Evolutionary conservation across 495 filamentous ascomycete genomes (phyloP), one percentile per base, ranked within the genome.

Genomic region (Podospora anserina): DNA sequence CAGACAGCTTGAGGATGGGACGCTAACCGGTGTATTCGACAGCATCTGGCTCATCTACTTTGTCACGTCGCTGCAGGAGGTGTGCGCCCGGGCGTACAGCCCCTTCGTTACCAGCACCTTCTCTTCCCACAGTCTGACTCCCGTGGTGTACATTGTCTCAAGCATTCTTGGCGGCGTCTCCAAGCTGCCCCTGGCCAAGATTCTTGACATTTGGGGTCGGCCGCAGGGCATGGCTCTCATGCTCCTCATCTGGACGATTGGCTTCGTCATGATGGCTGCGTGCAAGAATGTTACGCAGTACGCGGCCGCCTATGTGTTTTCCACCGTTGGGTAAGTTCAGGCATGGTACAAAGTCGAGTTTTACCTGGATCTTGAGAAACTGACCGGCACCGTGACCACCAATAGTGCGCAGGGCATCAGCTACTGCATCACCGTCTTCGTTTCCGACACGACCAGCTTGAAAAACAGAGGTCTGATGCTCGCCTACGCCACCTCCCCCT

Each of bases 191-290:
- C 76, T 89, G 18, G 88, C 88, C 58, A 90, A 91, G 75, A 78
- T 91, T 61, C 77, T 90, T 69, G 87, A 92, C 71, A 77, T 88
- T 27, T 91, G 85, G 82, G 89, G 88, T 65, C 82, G 82, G 73
- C 86, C 74, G 66, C 84, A 70, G 73, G 83, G 80, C 49, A 66
- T 66, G 64, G 27, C 53, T 23, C 28, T 67, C 3, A 65, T 76
- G 78, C 32, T 70, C 6, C 7, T 67, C 28, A 20, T 70, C 9
- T 71, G 69, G 69, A 77, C 75, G 5, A 9, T 82, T 1, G 83
- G 83, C 15, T 75, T 84, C 64, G 68, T 83, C 56, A 77, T 85
- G 69, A 84, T 84, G 82, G 83, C 82, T 60, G 74, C 75, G 15
- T 82, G 78, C 71, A 78, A 76, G 26, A 74, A 75, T 65, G 80